Percentiles rank a stretch among this genome's conserved stretches.
These are phyloP conservation scores for Acrocalymma vagum DNA, from an alignment of 2,329 filamentous ascomycete species.

Conservation along the genomic window DNA sequence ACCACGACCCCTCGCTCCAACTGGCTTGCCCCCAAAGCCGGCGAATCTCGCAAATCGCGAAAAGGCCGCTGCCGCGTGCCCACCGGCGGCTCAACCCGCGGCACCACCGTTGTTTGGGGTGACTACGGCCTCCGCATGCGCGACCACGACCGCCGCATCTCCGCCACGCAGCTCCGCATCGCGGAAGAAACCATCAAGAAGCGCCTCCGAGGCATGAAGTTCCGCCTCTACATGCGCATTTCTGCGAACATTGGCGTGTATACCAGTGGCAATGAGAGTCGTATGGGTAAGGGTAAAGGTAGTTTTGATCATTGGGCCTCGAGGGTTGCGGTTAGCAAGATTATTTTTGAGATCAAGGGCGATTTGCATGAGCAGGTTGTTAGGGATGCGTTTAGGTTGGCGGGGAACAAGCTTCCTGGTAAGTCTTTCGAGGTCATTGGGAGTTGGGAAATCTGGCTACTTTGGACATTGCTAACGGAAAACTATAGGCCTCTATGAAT, in stretches of 20 bases:
- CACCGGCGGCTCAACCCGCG: conserved; percentile 89
- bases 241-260: conserved; percentile 95
- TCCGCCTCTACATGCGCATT: conserved; percentile 89
- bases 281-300: conserved; percentile 99
- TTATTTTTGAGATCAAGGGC: conserved; percentile 92
- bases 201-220: conserved; percentile 88
- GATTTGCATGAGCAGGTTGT: conserved; percentile 94
- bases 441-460: neutral
- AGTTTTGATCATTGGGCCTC: conserved; percentile 97
- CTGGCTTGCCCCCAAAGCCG: conserved; percentile 84
- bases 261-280: conserved; percentile 92
- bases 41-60: conserved; percentile 84
- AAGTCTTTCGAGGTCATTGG: conserved; percentile 49
- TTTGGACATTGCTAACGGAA: conserved; percentile 18
- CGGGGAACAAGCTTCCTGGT: conserved; percentile 95
- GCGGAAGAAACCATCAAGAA: conserved; percentile 94
- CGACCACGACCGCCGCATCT: conserved; percentile 92
- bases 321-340: conserved; percentile 86
- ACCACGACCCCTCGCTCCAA: conserved; percentile 69
- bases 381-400: conserved; percentile 90
- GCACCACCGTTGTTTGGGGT: conserved; percentile 95
- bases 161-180: conserved; percentile 83
- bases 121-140: conserved; percentile 94
- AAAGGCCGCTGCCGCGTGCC: conserved; percentile 89
- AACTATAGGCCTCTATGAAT: conserved; percentile 79